Conservation (phyloP, 2,329 filamentous ascomycete species). For the Ascochyta fabae region DNA sequence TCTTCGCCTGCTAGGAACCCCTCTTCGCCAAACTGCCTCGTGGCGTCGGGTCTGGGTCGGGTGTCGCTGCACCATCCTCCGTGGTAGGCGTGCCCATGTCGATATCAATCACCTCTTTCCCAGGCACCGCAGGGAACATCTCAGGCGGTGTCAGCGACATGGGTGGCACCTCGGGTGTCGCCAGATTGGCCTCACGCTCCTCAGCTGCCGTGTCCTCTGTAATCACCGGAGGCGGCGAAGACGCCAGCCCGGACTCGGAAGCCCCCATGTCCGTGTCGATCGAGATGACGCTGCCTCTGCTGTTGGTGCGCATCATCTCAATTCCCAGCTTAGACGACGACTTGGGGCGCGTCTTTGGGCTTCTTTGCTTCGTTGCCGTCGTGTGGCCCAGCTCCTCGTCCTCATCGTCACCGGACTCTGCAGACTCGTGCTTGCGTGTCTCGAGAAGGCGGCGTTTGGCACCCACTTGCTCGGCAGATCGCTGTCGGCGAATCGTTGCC, state of each 20-base stretch:
- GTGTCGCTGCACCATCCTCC: conserved; percentile 36
- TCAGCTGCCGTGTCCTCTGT: conserved; percentile 49
- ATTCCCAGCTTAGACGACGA: conserved; percentile 81
- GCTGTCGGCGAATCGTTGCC: conserved; percentile 62
- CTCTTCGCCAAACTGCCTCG: conserved; percentile 27
- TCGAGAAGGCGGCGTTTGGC: conserved; percentile 78
- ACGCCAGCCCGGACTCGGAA: conserved; percentile 42
- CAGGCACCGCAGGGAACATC: conserved; percentile 56
- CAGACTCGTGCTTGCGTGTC: conserved; percentile 73
- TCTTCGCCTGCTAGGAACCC: background rate
- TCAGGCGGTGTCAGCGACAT: conserved; percentile 58
- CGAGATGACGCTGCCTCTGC: conserved; percentile 76
- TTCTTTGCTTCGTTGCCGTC: conserved; percentile 47
- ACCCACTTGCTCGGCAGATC: conserved; percentile 75
- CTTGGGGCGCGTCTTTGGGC: conserved; percentile 54
- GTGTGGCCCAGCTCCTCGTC: conserved; percentile 82
- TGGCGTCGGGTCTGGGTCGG: conserved; percentile 53
- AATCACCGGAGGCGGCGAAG: conserved; percentile 51
- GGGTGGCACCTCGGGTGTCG: conserved; percentile 35
- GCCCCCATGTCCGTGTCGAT: conserved; percentile 51
- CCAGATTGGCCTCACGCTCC: conserved; percentile 34
- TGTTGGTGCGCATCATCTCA: conserved; percentile 98
- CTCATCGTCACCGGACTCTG: conserved; percentile 91
- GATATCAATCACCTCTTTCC: conserved; percentile 50
- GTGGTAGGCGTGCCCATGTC: conserved; percentile 51